Base-by-base conservation (phyloP, 2,329 filamentous ascomycete species). In the Scedosporium apiospermum region DNA sequence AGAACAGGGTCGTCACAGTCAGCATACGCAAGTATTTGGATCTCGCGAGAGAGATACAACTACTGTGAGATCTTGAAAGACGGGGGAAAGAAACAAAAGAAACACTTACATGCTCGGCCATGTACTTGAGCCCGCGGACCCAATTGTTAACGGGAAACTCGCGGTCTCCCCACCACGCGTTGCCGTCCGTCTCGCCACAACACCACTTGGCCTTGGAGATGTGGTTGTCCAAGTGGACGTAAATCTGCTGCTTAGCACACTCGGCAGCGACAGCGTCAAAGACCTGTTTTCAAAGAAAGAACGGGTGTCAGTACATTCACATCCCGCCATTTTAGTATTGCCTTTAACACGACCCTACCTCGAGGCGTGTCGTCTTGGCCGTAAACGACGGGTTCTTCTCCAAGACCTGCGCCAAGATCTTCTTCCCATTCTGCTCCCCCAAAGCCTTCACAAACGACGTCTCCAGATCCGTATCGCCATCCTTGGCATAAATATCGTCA, bases 201-300 rank as follows among this genome's bases (percentile, higher is more conserved):
- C 84, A 87, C 84, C 84, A 87, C 62, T 75, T 75, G 2, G 77
- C 84, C 57, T 75, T 77, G 9, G 82, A 85, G 65, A 87, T 80
- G 69, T 87, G 84, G 68, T 87, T 86, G 70, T 87, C 83, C 0
- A 86, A 74, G 65, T 85, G 81, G 4, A 87, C 74, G 65, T 84
- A 83, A 61, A 87, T 79, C 16, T 82, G 68, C 66, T 85, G 83
- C 26, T 75, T 78, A 0, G 78, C 74, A 38, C 81, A 79, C 68
- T 87, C 85, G 0, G 77, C 80, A 1, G 83, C 85, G 3, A 88
- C 80, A 2, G 84, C 84, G 67, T 88, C 85, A 68, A 82, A 88
- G 0, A 68, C 58, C 71, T 68, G 30, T 34, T 5, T 3, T 34
- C 30, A 6, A 7, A 60, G 14, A 21, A 26, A 18, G 4, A n/a